Conservation (phyloP, 441 rosid genomes). For the Aleurites moluccanus region DNA sequence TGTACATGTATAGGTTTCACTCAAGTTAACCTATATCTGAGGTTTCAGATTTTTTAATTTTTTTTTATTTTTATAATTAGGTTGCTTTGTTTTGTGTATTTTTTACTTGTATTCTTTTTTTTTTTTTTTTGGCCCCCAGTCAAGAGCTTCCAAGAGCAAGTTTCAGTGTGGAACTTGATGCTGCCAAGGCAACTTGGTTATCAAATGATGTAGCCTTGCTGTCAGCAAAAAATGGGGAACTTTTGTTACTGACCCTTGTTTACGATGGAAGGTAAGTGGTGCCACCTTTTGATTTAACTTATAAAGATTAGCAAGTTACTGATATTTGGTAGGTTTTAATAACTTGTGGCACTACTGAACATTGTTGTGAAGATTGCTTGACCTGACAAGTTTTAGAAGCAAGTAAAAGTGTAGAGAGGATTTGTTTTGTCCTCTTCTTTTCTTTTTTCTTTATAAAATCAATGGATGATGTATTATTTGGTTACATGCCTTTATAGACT, state of each 20-base stretch:
- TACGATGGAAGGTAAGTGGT: conserved; percentile 88
- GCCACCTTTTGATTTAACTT: conserved; percentile 14
- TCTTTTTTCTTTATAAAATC: background rate
- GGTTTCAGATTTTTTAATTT: conserved; percentile 7
- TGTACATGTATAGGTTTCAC: background rate
- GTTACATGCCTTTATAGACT: background rate
- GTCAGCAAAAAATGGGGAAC: conserved; percentile 91
- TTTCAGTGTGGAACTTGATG: conserved; percentile 94
- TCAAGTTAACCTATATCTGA: background rate
- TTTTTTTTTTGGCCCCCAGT: conserved; percentile 61
- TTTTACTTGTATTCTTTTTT: conserved; percentile 1
- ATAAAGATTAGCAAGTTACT: background rate
- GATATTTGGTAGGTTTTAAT: conserved; percentile 7
- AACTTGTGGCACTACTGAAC: background rate
- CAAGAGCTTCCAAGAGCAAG: conserved; percentile 92
- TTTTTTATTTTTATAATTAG: background rate
- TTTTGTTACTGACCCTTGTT: conserved; percentile 82
- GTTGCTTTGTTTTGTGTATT: conserved; percentile 1
- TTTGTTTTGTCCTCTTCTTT: background rate
- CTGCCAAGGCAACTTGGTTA: conserved; percentile 90
- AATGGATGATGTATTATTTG: background rate
- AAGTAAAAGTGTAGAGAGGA: background rate
- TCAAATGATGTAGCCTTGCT: conserved; percentile 80
- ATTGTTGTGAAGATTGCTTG: background rate
- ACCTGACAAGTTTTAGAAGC: conserved; percentile 8